Base-by-base conservation (phyloP, 2,329 filamentous ascomycete genomes). In the Zalaria obscura region DNA sequence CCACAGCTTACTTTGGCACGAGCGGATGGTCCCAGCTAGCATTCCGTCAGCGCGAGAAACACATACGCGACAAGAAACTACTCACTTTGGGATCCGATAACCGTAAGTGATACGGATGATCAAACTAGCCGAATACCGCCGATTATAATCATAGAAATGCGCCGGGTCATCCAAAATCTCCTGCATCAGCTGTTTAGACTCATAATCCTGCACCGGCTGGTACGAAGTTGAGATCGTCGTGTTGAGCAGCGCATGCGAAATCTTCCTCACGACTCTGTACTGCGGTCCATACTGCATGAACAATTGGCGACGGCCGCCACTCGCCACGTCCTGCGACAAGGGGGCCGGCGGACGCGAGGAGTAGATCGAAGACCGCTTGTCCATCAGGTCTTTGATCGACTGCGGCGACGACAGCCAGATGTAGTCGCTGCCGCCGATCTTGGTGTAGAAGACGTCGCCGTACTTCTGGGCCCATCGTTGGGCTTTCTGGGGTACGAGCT, bases 341-440 rank as follows among this genome's bases (percentile, higher is more conserved):
- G 61, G 61, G 3, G 50, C 40, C 8, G 45, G 49, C 5, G 27
- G 53, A 43, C 36, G 52, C 46, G 34, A 47, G 1, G 47, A 49
- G 37, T 49, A 50, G 28, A 44, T 48, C 9, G 39, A 39, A 4
- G 38, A 38, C 35, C 40, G 27, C 34, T 49, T 50, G 42, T 50
- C 48, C 47, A 50, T 44, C 27, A 50, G 39, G 28, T 51, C 48
- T 36, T 50, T 50, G 28, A 50, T 46, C 11, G 45, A 38, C 18
- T 41, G 36, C 3, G 27, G 53, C 47, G 5, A 53, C 43, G 55
- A 60, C 5, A 65, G 52, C 59, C 59, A 64, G 34, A 64, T 53
- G 41, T 57, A 65, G 46, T 64, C 60, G 28, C 58, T 54, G 26
- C 56, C 60, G 9, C 62, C 62, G 6, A 65, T 56, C 43, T 61